Evolutionary conservation across 2,329 filamentous ascomycete genomes (phyloP), one percentile per base, ranked within the genome.

Genomic region (Neurospora sp.): DNA sequence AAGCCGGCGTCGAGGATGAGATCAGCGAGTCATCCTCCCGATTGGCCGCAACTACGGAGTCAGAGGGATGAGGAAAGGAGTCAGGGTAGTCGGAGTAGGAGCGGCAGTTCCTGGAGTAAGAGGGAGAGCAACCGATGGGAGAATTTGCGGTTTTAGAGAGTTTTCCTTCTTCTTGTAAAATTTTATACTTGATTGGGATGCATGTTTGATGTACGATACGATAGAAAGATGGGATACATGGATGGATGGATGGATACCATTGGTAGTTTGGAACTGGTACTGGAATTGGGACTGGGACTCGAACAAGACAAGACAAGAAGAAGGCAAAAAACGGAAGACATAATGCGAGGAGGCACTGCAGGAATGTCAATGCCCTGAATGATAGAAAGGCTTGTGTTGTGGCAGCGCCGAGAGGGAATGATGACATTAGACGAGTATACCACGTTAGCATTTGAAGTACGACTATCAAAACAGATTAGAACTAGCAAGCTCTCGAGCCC

Each of bases 71-170:
- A 57, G 23, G 46, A 57, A 4, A 72, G 2, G 76, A 78, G 1
- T 77, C 77, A 28, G 80, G 84, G 71, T 69, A 84, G 72, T 69
- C 72, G 0, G 69, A 71, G 2, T 78, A 84, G 68, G 71, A 79
- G 5, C 72, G 73, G 6, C n/a, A 43, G 41, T 43, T 19, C 3
- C 17, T 43, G 41, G 84, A 87, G 41, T 83, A 83, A 17, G 23
- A 57, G 5, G 46, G 46, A 57, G 19, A 15, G 2, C 5, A 57
- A 57, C 17, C 19, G 46, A 2, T 57, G 46, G 46, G 46, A 28
- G 11, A 57, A 57, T 23, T 28, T 57, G 46, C 19, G 23, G 1
- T 57, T 57, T 17, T 57, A 28, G 12, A 6, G 19, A 15, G 23
- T 3, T 57, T 57, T 19, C 6, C 8, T 28, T 15, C 10, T 23